These are phyloP conservation scores for Trichoderma simmonsii DNA, from an alignment of 2,329 filamentous ascomycete genomes.

Conservation along the genomic window DNA sequence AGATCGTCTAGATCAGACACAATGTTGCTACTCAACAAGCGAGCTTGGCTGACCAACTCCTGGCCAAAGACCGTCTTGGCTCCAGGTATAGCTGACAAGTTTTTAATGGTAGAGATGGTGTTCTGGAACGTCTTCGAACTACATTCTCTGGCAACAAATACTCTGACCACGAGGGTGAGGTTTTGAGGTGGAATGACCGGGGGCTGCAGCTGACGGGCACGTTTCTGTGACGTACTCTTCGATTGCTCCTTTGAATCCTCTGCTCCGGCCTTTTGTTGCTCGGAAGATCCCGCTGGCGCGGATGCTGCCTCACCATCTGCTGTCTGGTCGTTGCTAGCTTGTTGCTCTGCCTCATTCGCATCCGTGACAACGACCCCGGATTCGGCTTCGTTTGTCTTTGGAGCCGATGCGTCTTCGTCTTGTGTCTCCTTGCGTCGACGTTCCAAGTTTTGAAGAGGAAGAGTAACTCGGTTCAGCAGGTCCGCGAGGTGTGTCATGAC, in stretches of 20 bases:
- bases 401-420: constrained; percentile 40
- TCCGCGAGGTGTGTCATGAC: constrained; percentile 94
- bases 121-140: constrained; percentile 98
- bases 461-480: constrained; percentile 82
- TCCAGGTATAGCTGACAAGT: constrained; percentile 86
- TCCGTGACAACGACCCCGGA: constrained; percentile 30
- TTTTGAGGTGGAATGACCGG: constrained; percentile 87
- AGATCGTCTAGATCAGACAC: constrained; percentile 80
- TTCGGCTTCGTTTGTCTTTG: constrained; percentile 41
- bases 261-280: constrained; percentile 27
- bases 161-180: constrained; percentile 89
- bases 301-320: constrained; percentile 24
- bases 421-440: constrained; percentile 75
- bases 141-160: constrained; percentile 92
- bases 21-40: constrained; percentile 79
- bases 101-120: constrained; percentile 97
- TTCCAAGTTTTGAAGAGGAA: constrained; percentile 76
- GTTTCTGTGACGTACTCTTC: constrained; percentile 44
- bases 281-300: constrained; percentile 26
- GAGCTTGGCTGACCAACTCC: constrained; percentile 85
- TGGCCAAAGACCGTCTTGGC: constrained; percentile 90
- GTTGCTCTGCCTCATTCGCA: constrained; percentile 31
- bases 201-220: constrained; percentile 64
- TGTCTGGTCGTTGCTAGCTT: constrained; percentile 27
- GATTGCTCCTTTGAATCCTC: constrained; percentile 31